phyloP scores from a whole-genome alignment of 2,329 filamentous ascomycete species.

The Aureobasidium sp. region DNA sequence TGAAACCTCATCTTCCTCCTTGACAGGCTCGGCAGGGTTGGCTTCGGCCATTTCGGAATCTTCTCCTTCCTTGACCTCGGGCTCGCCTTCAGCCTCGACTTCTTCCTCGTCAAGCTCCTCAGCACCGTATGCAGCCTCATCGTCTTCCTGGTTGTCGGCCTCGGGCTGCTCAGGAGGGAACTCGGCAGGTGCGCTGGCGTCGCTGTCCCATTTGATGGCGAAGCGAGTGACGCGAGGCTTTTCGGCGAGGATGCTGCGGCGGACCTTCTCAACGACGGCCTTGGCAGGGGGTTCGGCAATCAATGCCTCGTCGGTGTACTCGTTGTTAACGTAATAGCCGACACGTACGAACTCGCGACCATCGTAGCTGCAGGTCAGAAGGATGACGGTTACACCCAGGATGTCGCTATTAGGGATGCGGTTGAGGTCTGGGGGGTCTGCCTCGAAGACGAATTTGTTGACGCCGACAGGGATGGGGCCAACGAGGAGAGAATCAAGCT shows the following conservation, averaged over 20 bases:
- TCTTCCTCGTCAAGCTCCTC: constrained; percentile 68
- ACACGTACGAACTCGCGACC: constrained; percentile 94
- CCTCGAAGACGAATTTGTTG: constrained; percentile 98
- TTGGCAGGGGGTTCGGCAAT: constrained; percentile 84
- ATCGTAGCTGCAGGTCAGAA: constrained; percentile 94
- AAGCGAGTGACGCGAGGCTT: constrained; percentile 97
- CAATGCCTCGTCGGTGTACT: constrained; percentile 89
- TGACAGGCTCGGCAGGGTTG: constrained; percentile 47
- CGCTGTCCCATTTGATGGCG: constrained; percentile 99
- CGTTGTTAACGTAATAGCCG: constrained; percentile 99
- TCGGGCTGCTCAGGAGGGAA: constrained; percentile 97
- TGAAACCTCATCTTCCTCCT: constrained; percentile 58
- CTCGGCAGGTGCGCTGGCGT: constrained; percentile 89
- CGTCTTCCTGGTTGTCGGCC: constrained; percentile 78
- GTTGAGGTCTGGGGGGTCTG: constrained; percentile 80
- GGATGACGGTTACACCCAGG: constrained; percentile 91
- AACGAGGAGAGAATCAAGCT: constrained; percentile 92
- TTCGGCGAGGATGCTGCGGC: constrained; percentile 86
- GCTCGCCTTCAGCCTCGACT: constrained; percentile 42
- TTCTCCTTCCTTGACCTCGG: constrained; percentile 42
- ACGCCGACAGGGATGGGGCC: constrained; percentile 95
- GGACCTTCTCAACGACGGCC: constrained; percentile 85
- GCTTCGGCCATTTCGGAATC: constrained; percentile 71
- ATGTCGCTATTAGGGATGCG: constrained; percentile 94
- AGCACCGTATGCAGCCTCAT: constrained; percentile 77